Percentiles rank a stretch among this genome's conserved stretches.
Conservation (phyloP, 2,329 filamentous ascomycete genomes). For the Didymosphaeria variabile region DNA sequence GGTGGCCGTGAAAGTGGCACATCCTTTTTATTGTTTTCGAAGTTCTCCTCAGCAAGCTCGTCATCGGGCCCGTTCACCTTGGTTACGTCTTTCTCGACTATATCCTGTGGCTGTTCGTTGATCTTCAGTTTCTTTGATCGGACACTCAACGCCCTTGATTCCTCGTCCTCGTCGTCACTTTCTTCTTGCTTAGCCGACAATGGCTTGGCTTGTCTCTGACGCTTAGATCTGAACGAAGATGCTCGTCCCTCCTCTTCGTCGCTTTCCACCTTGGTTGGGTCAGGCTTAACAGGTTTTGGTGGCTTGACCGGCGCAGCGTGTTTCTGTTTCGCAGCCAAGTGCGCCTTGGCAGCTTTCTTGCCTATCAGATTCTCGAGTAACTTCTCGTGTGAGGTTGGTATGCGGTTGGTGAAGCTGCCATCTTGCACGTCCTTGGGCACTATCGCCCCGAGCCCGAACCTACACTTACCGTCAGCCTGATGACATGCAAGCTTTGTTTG, state of each 20-base stretch:
- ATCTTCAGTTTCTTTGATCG: slow-evolving; percentile 12
- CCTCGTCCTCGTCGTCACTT: slow-evolving; percentile 24
- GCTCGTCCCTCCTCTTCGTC: slow-evolving; percentile 52
- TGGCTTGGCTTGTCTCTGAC: slow-evolving; percentile 31
- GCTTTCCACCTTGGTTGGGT: slow-evolving; percentile 39
- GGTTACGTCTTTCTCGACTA: slow-evolving; percentile 17
- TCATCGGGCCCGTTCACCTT: not conserved
- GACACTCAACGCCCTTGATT: not conserved
- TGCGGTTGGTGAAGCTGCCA: slow-evolving; percentile 47
- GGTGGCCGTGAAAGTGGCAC: not conserved
- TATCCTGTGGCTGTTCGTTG: slow-evolving; percentile 11
- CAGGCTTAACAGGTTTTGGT: slow-evolving; percentile 30
- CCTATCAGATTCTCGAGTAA: slow-evolving; percentile 54
- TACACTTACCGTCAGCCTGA: slow-evolving; percentile 21
- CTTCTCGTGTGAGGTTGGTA: slow-evolving; percentile 53
- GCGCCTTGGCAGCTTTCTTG: slow-evolving; percentile 52
- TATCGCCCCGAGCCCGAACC: slow-evolving; percentile 51
- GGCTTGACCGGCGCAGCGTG: slow-evolving; percentile 33
- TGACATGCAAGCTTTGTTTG: not conserved
- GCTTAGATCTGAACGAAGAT: slow-evolving; percentile 46
- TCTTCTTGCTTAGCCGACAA: slow-evolving; percentile 11
- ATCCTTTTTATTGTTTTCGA: slow-evolving; percentile 4
- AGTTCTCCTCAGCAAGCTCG: not conserved
- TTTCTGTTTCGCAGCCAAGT: slow-evolving; percentile 37
- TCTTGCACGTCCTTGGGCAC: slow-evolving; percentile 49